A percentile compares a stretch with the other conserved stretches of the same genome.
Conservation (phyloP, 352 stramenopile genomes). For the Globisporangium rhizosaccharum region DNA sequence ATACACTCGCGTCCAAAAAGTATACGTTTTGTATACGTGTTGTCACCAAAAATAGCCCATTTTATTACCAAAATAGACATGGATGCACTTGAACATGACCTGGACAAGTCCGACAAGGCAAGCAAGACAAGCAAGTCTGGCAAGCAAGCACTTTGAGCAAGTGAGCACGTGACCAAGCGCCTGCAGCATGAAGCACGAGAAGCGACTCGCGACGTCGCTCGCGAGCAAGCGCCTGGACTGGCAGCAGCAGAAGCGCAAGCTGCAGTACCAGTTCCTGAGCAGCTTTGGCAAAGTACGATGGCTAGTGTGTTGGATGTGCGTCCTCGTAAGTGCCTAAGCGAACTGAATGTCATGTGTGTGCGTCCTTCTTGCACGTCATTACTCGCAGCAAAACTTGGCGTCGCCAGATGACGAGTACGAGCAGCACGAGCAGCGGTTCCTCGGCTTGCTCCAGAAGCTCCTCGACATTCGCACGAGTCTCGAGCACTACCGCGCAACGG, state of each 20-base stretch:
- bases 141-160: too few relatives aligned
- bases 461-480: slow-evolving; percentile 69
- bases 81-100: too few relatives aligned
- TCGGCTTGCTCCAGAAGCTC: slow-evolving; percentile 59
- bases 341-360: background rate
- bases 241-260: slow-evolving; percentile 53
- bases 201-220: slow-evolving; percentile 17
- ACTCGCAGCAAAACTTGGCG: slow-evolving; percentile 27
- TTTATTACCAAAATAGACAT: too few relatives aligned
- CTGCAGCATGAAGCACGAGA: slow-evolving; percentile 15
- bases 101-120: background rate
- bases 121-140: too few relatives aligned
- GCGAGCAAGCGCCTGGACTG: slow-evolving; percentile 40
- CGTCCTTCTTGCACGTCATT: too few relatives aligned
- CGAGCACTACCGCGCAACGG: slow-evolving; percentile 55
- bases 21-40: too few relatives aligned
- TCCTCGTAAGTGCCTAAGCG: background rate
- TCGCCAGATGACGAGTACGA: slow-evolving; percentile 61
- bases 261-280: slow-evolving; percentile 51
- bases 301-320: background rate
- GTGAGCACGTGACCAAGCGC: too few relatives aligned
- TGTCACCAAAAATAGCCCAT: too few relatives aligned
- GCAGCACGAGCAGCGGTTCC: slow-evolving; percentile 65
- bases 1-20: too few relatives aligned
- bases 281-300: slow-evolving; percentile 38